phyloP scores from a whole-genome alignment of 192 early-diverging fungal genomes.

The Coemansia sp. region DNA sequence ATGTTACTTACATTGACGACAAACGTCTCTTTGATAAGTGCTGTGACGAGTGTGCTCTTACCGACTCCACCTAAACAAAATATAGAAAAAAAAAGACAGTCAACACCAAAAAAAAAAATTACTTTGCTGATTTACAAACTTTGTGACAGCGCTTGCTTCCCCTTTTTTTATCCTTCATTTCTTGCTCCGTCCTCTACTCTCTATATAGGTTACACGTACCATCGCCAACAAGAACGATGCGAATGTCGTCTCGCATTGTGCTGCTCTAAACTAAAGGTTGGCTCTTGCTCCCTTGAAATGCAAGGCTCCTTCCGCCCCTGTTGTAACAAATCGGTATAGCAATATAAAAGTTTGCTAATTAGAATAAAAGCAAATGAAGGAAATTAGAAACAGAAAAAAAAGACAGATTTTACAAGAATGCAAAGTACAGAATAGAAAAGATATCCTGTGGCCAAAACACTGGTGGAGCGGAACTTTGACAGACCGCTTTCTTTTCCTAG shows the following conservation, averaged over 20 bases:
- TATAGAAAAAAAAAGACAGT: constrained; percentile 1
- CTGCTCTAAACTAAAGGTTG: not conserved
- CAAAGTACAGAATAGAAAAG: too few species aligned
- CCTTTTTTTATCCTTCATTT: not conserved
- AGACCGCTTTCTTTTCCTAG: too few species aligned
- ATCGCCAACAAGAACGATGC: constrained; percentile 92
- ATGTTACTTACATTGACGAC: constrained; percentile 73
- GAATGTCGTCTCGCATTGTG: constrained; percentile 81
- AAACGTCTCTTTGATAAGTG: constrained; percentile 96
- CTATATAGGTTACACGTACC: constrained; percentile 53
- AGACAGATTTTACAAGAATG: too few species aligned
- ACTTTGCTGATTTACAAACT: too few species aligned
- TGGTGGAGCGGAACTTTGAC: too few species aligned
- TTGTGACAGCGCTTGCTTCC: too few species aligned
- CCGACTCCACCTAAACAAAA: constrained; percentile 72
- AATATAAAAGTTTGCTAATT: too few species aligned
- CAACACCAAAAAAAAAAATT: not conserved
- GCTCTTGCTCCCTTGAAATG: not conserved
- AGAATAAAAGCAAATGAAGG: too few species aligned
- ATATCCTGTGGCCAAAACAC: too few species aligned
- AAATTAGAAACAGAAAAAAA: too few species aligned
- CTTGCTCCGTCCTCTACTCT: not conserved
- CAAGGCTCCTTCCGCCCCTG: not conserved
- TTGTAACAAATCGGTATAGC: too few species aligned
- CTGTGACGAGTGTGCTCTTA: constrained; percentile 95